These are phyloP conservation scores for Chamaecrista fasciculata DNA, from an alignment of 306 rosid genomes.

Conservation along the genomic window DNA sequence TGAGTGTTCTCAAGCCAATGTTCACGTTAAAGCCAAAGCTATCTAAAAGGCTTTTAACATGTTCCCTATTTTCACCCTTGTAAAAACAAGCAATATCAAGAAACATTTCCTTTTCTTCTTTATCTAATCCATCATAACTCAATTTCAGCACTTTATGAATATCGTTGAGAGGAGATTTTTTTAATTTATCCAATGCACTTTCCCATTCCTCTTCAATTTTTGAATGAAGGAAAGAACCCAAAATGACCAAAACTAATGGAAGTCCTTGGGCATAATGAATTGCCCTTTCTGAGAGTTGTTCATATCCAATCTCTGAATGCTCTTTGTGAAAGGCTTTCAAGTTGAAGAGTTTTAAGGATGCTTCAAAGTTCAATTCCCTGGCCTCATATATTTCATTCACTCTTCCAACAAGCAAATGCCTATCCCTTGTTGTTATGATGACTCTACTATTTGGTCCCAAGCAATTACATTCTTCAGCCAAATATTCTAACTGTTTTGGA, in stretches of 20 bases:
- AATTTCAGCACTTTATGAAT: neutral
- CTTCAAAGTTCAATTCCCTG: neutral
- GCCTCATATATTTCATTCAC: neutral
- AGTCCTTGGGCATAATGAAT: neutral
- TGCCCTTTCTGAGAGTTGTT: neutral
- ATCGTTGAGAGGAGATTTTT: neutral
- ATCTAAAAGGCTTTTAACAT: neutral
- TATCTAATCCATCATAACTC: neutral
- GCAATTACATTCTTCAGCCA: neutral
- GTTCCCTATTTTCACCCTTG: neutral
- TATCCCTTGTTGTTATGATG: conserved; percentile 4
- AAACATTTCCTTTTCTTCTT: neutral
- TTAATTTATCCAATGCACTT: neutral
- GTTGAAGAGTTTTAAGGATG: neutral
- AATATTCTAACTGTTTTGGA: neutral
- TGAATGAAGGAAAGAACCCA: neutral
- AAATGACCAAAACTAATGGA: neutral
- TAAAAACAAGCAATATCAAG: neutral
- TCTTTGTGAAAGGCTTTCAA: neutral
- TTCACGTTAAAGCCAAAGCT: conserved; percentile 7
- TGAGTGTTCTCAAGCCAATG: conserved; percentile 6
- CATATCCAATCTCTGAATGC: neutral
- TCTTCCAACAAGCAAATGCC: neutral
- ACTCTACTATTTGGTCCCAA: neutral
- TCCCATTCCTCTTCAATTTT: neutral